A percentile compares a stretch with the other conserved stretches of the same genome.
phyloP scores from a whole-genome alignment of 2,329 filamentous ascomycete species.

The Lachnellula cervina region DNA sequence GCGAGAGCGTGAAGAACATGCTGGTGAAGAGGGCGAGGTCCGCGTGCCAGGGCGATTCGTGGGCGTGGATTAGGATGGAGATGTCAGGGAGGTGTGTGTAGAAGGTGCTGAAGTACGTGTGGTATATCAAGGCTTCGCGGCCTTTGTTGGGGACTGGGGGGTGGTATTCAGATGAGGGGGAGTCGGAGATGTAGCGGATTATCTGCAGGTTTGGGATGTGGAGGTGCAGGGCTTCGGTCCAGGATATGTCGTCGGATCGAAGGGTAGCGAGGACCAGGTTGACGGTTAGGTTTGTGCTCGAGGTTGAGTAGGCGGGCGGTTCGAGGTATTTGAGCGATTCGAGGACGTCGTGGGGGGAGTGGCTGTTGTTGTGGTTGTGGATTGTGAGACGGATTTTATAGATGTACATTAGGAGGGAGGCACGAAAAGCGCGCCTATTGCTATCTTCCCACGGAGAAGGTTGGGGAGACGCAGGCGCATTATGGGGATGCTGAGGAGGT shows the following conservation, averaged over 20 bases:
- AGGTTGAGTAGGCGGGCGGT: background rate
- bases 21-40: constrained; percentile 33
- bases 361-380: background rate
- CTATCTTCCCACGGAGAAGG: background rate
- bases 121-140: constrained; percentile 58
- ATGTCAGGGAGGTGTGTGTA: constrained; percentile 56
- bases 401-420: background rate
- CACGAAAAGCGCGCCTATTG: background rate
- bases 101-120: constrained; percentile 57
- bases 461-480: background rate
- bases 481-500: background rate
- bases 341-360: background rate
- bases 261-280: constrained; percentile 12
- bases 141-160: constrained; percentile 51
- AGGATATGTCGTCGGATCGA: background rate
- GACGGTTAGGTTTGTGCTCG: constrained; percentile 1
- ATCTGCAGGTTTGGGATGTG: constrained; percentile 17
- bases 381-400: background rate
- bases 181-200: constrained; percentile 46
- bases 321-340: background rate
- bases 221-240: constrained; percentile 2
- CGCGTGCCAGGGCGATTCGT: constrained; percentile 41
- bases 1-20: constrained; percentile 31
- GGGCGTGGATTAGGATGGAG: constrained; percentile 56
- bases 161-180: constrained; percentile 41